Evolutionary conservation across 2,329 filamentous ascomycete species (phyloP).

Genomic region (Didymella glomerata): DNA sequence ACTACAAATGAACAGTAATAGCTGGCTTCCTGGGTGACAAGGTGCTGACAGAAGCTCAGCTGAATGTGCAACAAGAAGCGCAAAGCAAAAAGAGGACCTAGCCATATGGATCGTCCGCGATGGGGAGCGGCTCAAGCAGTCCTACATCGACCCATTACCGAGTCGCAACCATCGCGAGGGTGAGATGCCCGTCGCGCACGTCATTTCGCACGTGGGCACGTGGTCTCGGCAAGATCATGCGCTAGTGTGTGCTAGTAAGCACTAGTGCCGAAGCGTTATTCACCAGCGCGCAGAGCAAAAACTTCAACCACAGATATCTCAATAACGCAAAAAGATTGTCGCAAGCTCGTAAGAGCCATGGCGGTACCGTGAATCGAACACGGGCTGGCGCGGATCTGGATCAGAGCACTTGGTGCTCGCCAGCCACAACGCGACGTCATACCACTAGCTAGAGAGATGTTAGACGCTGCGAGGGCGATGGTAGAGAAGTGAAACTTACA

Average conservation of each 20-base stretch:
- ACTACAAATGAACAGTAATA: neutral
- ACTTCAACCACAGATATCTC: neutral
- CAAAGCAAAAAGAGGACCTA: neutral
- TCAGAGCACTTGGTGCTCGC: slow-evolving; percentile 33
- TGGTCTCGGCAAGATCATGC: neutral
- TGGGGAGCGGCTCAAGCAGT: neutral
- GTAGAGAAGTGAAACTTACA: slow-evolving; percentile 17
- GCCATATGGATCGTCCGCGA: neutral
- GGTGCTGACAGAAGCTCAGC: neutral
- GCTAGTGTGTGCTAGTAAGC: neutral
- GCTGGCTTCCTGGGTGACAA: neutral
- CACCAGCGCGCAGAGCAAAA: neutral
- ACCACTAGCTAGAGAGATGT: slow-evolving; percentile 43
- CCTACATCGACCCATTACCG: neutral
- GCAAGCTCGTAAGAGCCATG: too few relatives aligned
- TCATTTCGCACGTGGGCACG: neutral
- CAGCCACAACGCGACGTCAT: slow-evolving; percentile 53
- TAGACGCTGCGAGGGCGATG: slow-evolving; percentile 14
- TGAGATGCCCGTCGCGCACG: neutral
- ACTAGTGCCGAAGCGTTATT: neutral
- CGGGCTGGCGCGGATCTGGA: slow-evolving; percentile 50
- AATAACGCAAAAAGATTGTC: slow-evolving; percentile 9
- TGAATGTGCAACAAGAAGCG: neutral
- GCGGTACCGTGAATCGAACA: slow-evolving; percentile 46
- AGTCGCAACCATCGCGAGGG: neutral